Conservation (phyloP, 768 basidiomycete genomes). For the Inosperma sp. region DNA sequence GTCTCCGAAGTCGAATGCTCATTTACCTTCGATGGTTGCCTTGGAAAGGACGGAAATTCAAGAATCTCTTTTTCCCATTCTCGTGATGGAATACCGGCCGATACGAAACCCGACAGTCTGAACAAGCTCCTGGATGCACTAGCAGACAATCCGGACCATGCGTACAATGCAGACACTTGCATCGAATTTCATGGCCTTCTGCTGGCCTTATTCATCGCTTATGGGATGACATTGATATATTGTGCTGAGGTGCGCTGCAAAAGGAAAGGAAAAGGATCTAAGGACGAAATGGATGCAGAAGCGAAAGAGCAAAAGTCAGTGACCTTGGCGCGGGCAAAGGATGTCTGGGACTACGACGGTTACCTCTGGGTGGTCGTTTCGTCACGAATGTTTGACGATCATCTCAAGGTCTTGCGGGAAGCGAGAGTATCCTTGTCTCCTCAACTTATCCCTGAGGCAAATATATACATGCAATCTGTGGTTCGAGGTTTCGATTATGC, state of each 20-base stretch:
- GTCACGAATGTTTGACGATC: neutral
- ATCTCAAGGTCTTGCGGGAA: neutral
- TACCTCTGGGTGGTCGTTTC: neutral
- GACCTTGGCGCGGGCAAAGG: neutral
- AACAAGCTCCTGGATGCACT: neutral
- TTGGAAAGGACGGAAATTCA: neutral
- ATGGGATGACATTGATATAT: neutral
- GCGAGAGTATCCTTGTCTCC: neutral
- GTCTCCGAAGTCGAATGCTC: neutral
- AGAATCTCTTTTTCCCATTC: neutral
- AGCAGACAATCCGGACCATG: neutral
- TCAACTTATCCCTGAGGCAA: too few relatives aligned
- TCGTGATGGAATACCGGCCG: neutral
- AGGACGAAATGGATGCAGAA: neutral
- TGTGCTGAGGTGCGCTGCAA: neutral
- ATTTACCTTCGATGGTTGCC: neutral
- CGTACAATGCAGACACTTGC: neutral
- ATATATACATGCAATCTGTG: neutral
- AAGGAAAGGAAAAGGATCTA: too few relatives aligned
- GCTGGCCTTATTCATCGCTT: neutral
- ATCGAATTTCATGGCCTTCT: neutral
- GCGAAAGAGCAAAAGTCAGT: neutral
- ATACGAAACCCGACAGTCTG: neutral
- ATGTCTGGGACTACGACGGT: neutral
- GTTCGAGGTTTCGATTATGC: too few relatives aligned